Conservation (phyloP, 345 rosid species). For the Salix koriyanagi region DNA sequence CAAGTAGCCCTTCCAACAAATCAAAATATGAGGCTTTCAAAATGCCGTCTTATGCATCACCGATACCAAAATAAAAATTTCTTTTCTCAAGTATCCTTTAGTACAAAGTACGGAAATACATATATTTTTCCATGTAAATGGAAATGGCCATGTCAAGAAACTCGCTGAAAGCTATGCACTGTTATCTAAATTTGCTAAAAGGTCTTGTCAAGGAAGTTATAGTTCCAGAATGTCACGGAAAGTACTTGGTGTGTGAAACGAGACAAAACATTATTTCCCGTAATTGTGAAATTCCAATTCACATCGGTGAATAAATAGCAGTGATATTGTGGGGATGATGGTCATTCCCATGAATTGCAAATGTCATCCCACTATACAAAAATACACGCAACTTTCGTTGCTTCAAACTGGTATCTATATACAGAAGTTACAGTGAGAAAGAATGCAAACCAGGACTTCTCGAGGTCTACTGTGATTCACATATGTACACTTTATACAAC, state of each 20-base stretch:
- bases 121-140: not conserved
- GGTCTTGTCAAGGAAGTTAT: not conserved
- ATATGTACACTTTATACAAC: constrained; percentile 18
- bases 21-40: too few species aligned
- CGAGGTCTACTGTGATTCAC: not conserved
- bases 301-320: not conserved
- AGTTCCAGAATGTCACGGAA: not conserved
- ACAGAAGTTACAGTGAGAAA: not conserved
- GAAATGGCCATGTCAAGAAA: not conserved
- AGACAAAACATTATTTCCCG: too few species aligned
- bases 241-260: not conserved
- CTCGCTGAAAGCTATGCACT: not conserved
- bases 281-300: not conserved
- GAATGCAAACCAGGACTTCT: not conserved
- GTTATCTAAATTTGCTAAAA: not conserved
- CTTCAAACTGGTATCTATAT: not conserved
- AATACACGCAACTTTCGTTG: not conserved
- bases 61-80: too few species aligned
- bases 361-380: not conserved
- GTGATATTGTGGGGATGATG: not conserved
- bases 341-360: not conserved
- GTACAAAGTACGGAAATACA: too few species aligned
- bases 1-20: too few species aligned
- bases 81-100: too few species aligned
- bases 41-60: too few species aligned